phyloP scores from a whole-genome alignment of 2,329 filamentous ascomycete genomes.

The Aspergillus terreus region DNA sequence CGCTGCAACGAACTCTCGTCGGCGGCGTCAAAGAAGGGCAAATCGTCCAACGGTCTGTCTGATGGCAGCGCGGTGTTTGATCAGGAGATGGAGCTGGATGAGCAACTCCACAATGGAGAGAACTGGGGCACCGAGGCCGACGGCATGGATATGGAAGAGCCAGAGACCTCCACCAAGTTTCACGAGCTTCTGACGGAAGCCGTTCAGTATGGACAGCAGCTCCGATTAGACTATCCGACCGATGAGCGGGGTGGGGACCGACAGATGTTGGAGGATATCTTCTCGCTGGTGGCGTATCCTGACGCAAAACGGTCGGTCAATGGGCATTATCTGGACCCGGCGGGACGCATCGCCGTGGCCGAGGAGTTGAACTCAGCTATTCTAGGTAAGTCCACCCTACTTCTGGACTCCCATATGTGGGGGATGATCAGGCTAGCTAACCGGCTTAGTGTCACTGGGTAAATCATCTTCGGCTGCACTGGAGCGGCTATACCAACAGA shows the following conservation, averaged over 20 bases:
- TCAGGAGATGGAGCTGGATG: constrained; percentile 58
- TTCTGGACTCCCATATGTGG: constrained; percentile 1
- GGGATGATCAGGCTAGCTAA: constrained; percentile 10
- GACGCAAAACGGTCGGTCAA: constrained; percentile 76
- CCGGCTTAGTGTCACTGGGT: constrained; percentile 71
- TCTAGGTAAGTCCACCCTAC: constrained; percentile 58
- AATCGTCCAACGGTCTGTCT: constrained; percentile 36
- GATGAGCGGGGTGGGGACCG: constrained; percentile 68
- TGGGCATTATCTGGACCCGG: constrained; percentile 71
- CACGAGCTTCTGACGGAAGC: constrained; percentile 63
- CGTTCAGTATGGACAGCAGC: constrained; percentile 72
- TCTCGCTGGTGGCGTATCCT: constrained; percentile 80
- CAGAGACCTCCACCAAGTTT: constrained; percentile 33
- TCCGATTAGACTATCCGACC: constrained; percentile 72
- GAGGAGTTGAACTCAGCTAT: constrained; percentile 95
- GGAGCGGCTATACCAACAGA: constrained; percentile 82
- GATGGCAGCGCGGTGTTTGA: constrained; percentile 46
- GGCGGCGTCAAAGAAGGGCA: constrained; percentile 33
- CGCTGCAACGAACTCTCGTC: constrained; percentile 62
- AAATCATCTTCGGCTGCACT: constrained; percentile 84
- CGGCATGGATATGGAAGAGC: constrained; percentile 55
- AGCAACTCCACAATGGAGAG: constrained; percentile 40
- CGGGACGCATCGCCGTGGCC: constrained; percentile 72
- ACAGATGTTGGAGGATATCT: constrained; percentile 76
- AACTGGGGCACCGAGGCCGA: constrained; percentile 35